A percentile compares a stretch with the other conserved stretches of the same genome.
Evolutionary conservation across 768 basidiomycete species (phyloP).

Genomic region (Leucocoprinus leucothites): DNA sequence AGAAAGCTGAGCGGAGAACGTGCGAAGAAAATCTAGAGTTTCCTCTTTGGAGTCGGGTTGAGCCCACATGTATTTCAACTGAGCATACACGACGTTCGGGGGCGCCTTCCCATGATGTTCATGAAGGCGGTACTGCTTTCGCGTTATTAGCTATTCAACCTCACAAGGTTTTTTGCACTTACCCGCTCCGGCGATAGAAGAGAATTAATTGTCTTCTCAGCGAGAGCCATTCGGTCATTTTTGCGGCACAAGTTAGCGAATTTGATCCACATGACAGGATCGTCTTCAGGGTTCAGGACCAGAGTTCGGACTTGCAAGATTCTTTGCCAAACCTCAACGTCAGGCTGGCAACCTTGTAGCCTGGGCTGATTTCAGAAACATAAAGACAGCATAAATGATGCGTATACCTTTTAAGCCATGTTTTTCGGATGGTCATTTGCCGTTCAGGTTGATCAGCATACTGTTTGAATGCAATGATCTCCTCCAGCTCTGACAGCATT

Average conservation of each 20-base stretch:
- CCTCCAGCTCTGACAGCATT: conserved; percentile 97
- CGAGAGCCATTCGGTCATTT: conserved; percentile 89
- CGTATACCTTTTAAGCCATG: conserved; percentile 91
- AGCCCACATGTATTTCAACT: conserved; percentile 96
- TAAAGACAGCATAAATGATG: neutral
- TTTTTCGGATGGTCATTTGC: conserved; percentile 86
- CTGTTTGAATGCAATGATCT: conserved; percentile 95
- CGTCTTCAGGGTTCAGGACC: conserved; percentile 89
- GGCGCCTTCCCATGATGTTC: conserved; percentile 72
- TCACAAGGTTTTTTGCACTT: too few relatives aligned
- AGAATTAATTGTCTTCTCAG: conserved; percentile 96
- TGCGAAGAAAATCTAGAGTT: conserved; percentile 77
- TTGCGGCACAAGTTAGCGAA: conserved; percentile 98
- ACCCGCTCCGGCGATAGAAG: conserved; percentile 75
- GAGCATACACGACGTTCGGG: conserved; percentile 94
- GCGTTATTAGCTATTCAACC: too few relatives aligned
- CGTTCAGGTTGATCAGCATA: conserved; percentile 91
- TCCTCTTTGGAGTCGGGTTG: conserved; percentile 66
- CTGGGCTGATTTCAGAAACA: conserved; percentile 33
- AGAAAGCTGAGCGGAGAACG: conserved; percentile 75
- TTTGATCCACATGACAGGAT: conserved; percentile 98
- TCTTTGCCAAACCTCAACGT: conserved; percentile 99
- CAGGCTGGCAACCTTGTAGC: conserved; percentile 93
- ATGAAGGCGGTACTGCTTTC: conserved; percentile 37
- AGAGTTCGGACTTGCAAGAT: conserved; percentile 94